Base-by-base conservation (phyloP, 371 early-diverging fungal species). In the Smittium mucronatum region DNA sequence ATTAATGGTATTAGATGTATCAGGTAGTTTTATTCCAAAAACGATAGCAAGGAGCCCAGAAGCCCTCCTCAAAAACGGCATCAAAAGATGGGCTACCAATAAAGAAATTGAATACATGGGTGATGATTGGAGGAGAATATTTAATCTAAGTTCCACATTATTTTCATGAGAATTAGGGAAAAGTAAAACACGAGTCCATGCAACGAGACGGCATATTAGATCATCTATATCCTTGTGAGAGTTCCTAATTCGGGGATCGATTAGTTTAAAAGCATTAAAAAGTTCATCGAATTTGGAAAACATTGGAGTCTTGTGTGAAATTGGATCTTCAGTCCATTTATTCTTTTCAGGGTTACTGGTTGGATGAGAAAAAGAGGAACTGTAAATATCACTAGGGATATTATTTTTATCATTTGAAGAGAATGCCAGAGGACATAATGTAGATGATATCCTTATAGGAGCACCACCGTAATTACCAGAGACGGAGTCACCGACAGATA, bases 401-500 rank as follows among this genome's bases (percentile, higher is more conserved):
- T 34, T 1, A 32, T 59, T 1, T 59, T 69, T 34, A 35, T 28
- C 58, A 69, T 33, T 25, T 8, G 28, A 58, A n/a, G 34, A n/a
- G 57, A 32, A 58, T 34, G 63, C 2, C 17, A 67, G 36, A 17
- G 59, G 71, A n/a, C 60, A 59, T 11, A 35, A 28, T 15, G 63
- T 57, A 11, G 64, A 64, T 21, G 64, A 58, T 33, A 70, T 36
- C 2, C 25, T 30, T 57, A 29, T 17, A 2, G 77, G 80, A 28
- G 79, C 78, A 2, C 76, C 79, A 0, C 70, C 74, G 70, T 78
- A 79, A 58, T 76, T 73, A 30, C 79, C 79, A 11, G 75, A 67
- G 34, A 78, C 63, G 32, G 78, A 75, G 70, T 79, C 79, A 34
- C 78, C 79, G 30, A 79, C 79, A 1, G 79, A 79, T n/a, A 79